Percentiles rank a stretch among this genome's conserved stretches.
These are phyloP conservation scores for Penicillium griseofulvum DNA, from an alignment of 2,329 filamentous ascomycete genomes.

Conservation along the genomic window DNA sequence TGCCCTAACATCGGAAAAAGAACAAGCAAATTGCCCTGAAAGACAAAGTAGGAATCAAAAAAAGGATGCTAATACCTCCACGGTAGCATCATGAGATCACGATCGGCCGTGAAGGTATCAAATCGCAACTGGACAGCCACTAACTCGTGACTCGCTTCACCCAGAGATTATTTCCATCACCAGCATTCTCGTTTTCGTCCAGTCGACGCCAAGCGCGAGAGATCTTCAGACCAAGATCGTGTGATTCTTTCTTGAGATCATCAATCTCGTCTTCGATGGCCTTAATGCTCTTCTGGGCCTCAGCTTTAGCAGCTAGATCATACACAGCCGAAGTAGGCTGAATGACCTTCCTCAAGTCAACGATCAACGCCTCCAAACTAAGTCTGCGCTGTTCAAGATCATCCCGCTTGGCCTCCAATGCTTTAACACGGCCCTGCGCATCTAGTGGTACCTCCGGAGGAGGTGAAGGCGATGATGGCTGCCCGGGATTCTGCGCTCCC, in stretches of 20 bases:
- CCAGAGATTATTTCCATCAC: conserved; percentile 65
- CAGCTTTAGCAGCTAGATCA: conserved; percentile 58
- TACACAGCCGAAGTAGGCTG: conserved; percentile 66
- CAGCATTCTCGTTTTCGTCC: conserved; percentile 57
- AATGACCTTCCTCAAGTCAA: conserved; percentile 75
- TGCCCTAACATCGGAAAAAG: neutral
- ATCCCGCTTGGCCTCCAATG: conserved; percentile 64
- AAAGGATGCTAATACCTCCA: neutral
- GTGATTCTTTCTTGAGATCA: conserved; percentile 72
- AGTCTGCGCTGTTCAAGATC: conserved; percentile 64
- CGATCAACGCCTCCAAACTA: conserved; percentile 70
- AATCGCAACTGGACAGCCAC: conserved; percentile 20
- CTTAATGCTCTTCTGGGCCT: conserved; percentile 64
- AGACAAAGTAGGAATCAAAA: neutral
- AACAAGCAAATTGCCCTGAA: neutral
- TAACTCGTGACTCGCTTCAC: conserved; percentile 71
- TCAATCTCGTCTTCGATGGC: conserved; percentile 64
- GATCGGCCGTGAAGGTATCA: neutral
- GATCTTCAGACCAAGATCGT: conserved; percentile 73
- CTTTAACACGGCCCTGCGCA: conserved; percentile 63
- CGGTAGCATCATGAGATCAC: neutral
- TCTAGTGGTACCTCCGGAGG: conserved; percentile 54
- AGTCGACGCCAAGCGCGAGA: conserved; percentile 72
- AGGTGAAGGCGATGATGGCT: conserved; percentile 54
- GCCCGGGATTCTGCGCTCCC: conserved; percentile 19